Evolutionary conservation across 495 filamentous ascomycete genomes (phyloP).

Genomic region (Trichoderma erinaceum): DNA sequence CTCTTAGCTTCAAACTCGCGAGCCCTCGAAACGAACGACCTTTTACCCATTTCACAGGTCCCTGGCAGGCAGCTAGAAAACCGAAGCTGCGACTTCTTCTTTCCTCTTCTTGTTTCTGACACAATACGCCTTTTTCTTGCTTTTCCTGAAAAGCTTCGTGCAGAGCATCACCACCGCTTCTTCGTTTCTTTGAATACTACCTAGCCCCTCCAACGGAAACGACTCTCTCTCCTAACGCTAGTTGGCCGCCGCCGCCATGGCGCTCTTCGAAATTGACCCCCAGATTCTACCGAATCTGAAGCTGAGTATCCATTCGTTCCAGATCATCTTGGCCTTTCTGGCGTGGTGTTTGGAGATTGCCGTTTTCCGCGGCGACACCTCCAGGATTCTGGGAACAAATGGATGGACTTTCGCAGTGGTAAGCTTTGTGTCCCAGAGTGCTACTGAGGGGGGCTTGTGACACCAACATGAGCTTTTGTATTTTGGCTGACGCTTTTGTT

Average conservation of each 20-base stretch:
- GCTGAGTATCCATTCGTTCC: slow-evolving; percentile 50
- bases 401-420: slow-evolving; percentile 77
- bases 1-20: too few species aligned
- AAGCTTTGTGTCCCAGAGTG: slow-evolving; percentile 27
- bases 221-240: background rate
- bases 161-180: background rate
- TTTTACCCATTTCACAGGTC: too few species aligned
- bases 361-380: slow-evolving; percentile 56
- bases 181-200: background rate
- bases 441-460: background rate
- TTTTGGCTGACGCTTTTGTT: slow-evolving; percentile 15
- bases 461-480: background rate
- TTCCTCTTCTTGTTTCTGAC: too few species aligned
- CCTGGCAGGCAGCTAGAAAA: too few species aligned
- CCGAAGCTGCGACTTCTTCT: too few species aligned
- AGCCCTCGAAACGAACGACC: too few species aligned
- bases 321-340: slow-evolving; percentile 63
- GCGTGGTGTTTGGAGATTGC: slow-evolving; percentile 68
- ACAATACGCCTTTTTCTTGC: too few species aligned
- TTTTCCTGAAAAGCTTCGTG: background rate
- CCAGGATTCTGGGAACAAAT: slow-evolving; percentile 59
- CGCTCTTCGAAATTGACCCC: slow-evolving; percentile 39
- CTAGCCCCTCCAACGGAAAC: background rate
- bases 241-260: slow-evolving; percentile 4
- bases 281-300: slow-evolving; percentile 53